Evolutionary conservation across 176 grass and related monocot genomes (phyloP), one percentile per base, ranked within the genome.

Genomic region (Dendrocalamus sinicus): DNA sequence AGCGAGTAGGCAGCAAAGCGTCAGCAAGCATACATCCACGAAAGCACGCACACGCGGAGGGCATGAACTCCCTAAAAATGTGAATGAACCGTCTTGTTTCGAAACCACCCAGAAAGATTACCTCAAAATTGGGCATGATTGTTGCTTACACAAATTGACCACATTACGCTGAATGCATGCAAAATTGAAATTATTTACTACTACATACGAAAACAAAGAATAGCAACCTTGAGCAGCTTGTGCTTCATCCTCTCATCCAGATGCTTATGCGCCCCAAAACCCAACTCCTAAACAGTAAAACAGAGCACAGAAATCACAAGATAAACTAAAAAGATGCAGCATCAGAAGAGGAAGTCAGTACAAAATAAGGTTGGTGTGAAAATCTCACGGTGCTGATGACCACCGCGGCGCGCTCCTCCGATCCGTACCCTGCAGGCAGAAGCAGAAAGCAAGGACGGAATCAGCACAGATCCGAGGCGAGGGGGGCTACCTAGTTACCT

Each of bases 181-280:
- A 28, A 63, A 63, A 14, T 45, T 62, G 75, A 22, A 22, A 60
- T 59, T 1, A 23, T 77, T 73, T 43, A 58, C 55, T 9, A 9
- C 0, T 22, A 22, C 55, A 58, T 8, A 58, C 17, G 55, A n/a
- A 58, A 58, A 22, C 7, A 9, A 58, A 22, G 55, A 58, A 58
- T 19, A 58, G 55, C 2, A 22, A 87, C 86, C 86, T 87, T 81
- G 69, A 89, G 67, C 7, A 84, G 75, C 67, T 79, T 84, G 67
- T 89, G 81, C 19, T 79, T 78, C 75, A 54, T 59, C 8, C 47
- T 39, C 46, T 68, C 87, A 6, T 84, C 81, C 7, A 54, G 68
- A 79, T 84, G 87, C 37, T 58, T 89, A 47, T 58, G 87, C 75
- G 59, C 37, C 9, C 85, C 81, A 28, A 87, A 28, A 23, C 70